phyloP scores from a whole-genome alignment of 768 basidiomycete genomes.

The Phaffia australis region DNA sequence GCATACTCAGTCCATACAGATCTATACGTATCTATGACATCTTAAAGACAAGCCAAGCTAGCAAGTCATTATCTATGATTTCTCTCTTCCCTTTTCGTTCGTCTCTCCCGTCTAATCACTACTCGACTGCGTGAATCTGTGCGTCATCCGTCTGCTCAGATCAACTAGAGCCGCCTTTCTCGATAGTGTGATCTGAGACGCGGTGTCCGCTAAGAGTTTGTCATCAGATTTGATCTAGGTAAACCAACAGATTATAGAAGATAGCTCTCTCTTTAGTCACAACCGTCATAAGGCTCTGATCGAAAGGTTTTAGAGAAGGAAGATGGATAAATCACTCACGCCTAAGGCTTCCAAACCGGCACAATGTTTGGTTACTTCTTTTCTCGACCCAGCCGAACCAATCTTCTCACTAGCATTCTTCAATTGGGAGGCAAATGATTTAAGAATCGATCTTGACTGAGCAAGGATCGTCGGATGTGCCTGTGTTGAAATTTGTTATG shows the following conservation, averaged over 20 bases:
- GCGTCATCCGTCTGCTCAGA: conserved; percentile 4
- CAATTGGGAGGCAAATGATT: not conserved
- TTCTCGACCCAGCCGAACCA: too few relatives aligned
- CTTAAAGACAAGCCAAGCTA: too few relatives aligned
- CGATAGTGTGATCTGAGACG: not conserved
- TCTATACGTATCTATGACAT: too few relatives aligned
- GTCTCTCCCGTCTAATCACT: too few relatives aligned
- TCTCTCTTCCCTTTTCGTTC: too few relatives aligned
- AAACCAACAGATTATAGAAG: not conserved
- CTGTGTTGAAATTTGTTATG: too few relatives aligned
- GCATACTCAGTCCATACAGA: too few relatives aligned
- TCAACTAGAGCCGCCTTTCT: conserved; percentile 15
- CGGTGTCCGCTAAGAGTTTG: not conserved
- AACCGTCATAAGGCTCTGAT: not conserved
- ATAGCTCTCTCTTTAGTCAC: not conserved
- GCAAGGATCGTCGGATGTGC: too few relatives aligned
- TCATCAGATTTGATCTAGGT: not conserved
- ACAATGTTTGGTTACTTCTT: too few relatives aligned
- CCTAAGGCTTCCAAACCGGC: too few relatives aligned
- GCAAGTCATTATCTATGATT: too few relatives aligned
- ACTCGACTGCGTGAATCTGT: not conserved
- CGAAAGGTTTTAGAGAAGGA: not conserved
- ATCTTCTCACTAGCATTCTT: not conserved
- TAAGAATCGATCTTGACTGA: not conserved
- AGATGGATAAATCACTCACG: conserved; percentile 2